Evolutionary conservation across 2,329 filamentous ascomycete species (phyloP).

Genomic region (Aspergillus sp.): DNA sequence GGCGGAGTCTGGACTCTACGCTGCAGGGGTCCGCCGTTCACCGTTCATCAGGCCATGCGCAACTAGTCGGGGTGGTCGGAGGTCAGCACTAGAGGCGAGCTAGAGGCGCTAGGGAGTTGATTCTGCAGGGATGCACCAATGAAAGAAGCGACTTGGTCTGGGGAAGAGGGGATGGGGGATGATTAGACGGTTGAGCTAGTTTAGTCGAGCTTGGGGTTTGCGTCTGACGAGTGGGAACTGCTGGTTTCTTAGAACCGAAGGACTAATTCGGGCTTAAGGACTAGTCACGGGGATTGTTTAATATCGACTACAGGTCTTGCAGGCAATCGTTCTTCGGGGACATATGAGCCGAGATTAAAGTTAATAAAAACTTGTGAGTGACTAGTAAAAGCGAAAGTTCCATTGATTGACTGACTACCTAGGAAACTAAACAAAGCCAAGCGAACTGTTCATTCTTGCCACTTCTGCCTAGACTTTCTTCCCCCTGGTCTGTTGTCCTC

Average conservation of each 20-base stretch:
- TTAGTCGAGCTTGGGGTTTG: neutral
- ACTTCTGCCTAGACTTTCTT: neutral
- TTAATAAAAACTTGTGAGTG: no score
- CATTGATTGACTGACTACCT: neutral
- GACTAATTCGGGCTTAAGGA: no score
- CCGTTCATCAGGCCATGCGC: neutral
- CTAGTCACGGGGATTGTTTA: neutral
- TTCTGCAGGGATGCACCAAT: neutral
- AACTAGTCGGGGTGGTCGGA: neutral
- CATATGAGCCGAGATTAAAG: neutral
- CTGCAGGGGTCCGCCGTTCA: neutral
- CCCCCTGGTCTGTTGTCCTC: neutral
- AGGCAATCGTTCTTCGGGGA: neutral
- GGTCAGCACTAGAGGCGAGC: neutral
- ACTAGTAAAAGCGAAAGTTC: neutral
- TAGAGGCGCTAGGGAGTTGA: neutral
- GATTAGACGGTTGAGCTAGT: neutral
- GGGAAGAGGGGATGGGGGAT: neutral
- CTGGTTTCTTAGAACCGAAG: neutral
- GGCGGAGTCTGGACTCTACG: no score
- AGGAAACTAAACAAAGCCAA: neutral
- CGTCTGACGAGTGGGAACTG: neutral
- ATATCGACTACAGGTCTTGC: neutral
- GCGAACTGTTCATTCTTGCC: neutral
- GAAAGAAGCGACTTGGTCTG: neutral